phyloP scores from a whole-genome alignment of 352 stramenopile species.

The Phytophthora sp. region DNA sequence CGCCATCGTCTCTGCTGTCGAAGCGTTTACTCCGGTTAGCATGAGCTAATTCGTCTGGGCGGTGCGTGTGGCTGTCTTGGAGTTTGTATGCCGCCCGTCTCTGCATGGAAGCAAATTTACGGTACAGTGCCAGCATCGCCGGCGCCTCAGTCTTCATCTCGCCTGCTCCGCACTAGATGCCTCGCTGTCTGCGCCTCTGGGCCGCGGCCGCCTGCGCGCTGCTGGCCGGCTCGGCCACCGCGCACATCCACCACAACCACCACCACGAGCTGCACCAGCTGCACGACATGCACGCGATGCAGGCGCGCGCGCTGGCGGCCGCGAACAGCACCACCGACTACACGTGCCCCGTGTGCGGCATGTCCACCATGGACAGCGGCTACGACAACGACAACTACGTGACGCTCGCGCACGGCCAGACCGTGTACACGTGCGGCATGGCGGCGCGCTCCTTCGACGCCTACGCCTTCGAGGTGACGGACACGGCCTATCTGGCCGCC shows the following conservation, averaged over 20 bases:
- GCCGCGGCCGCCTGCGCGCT: background rate
- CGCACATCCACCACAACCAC: slow-evolving; percentile 32
- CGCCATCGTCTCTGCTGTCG: no score
- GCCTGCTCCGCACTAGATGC: slow-evolving; percentile 15
- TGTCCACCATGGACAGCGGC: slow-evolving; percentile 55
- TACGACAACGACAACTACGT: slow-evolving; percentile 78
- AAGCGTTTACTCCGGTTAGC: no score
- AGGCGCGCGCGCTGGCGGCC: slow-evolving; percentile 30
- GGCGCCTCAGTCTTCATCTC: slow-evolving; percentile 22
- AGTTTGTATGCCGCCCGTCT: slow-evolving; percentile 21
- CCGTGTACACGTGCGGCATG: slow-evolving; percentile 83
- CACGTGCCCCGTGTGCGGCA: slow-evolving; percentile 77
- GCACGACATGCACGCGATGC: slow-evolving; percentile 35
- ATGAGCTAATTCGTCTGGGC: background rate
- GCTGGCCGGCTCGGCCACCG: slow-evolving; percentile 21
- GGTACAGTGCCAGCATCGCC: background rate
- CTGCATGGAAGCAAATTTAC: slow-evolving; percentile 13
- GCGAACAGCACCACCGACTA: slow-evolving; percentile 50
- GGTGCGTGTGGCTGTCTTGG: background rate
- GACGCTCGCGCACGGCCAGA: slow-evolving; percentile 59
- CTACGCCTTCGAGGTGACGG: slow-evolving; percentile 66
- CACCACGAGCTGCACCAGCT: slow-evolving; percentile 46
- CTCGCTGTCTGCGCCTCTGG: slow-evolving; percentile 3
- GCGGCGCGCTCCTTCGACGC: slow-evolving; percentile 44
- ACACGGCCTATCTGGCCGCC: slow-evolving; percentile 73